These are phyloP conservation scores for Solidago caesia DNA, from an alignment of 129 eudicot species.

Conservation along the genomic window DNA sequence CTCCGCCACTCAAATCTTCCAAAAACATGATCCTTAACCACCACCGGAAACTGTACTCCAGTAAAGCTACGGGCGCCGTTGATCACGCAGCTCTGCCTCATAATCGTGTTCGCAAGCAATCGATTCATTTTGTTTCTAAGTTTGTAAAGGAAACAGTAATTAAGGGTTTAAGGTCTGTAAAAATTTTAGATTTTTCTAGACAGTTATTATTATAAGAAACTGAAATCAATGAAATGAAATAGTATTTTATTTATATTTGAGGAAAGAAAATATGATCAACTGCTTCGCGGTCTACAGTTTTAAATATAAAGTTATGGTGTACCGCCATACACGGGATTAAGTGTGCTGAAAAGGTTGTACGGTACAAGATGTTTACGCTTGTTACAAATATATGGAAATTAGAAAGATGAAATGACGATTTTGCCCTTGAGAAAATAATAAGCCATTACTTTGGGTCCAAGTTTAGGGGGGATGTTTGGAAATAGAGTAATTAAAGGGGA, in stretches of 20 bases:
- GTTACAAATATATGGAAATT: background rate
- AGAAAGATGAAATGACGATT: background rate
- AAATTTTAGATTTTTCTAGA: constrained; percentile 27
- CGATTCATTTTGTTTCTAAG: constrained; percentile 47
- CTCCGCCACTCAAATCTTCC: constrained; percentile 43
- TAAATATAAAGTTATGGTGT: background rate
- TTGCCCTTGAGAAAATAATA: background rate
- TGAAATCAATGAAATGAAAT: background rate
- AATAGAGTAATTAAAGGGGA: background rate
- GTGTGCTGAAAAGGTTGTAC: background rate
- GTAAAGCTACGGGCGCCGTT: constrained; percentile 27
- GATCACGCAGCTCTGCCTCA: constrained; percentile 38
- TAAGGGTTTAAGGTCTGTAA: constrained; percentile 2
- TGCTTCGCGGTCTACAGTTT: constrained; percentile 29
- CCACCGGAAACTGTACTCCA: constrained; percentile 37
- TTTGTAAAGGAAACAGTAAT: background rate
- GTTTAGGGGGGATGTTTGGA: constrained; percentile 26
- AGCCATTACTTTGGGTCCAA: constrained; percentile 10
- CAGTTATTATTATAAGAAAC: constrained; percentile 18
- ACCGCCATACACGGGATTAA: background rate
- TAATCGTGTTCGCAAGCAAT: constrained; percentile 42
- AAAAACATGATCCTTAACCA: constrained; percentile 27
- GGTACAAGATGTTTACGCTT: constrained; percentile 14
- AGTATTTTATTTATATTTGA: background rate
- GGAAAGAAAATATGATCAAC: background rate